A percentile compares a stretch with the other conserved stretches of the same genome.
Conservation (phyloP, 2,329 filamentous ascomycete species). For the Capronia epimyces region DNA sequence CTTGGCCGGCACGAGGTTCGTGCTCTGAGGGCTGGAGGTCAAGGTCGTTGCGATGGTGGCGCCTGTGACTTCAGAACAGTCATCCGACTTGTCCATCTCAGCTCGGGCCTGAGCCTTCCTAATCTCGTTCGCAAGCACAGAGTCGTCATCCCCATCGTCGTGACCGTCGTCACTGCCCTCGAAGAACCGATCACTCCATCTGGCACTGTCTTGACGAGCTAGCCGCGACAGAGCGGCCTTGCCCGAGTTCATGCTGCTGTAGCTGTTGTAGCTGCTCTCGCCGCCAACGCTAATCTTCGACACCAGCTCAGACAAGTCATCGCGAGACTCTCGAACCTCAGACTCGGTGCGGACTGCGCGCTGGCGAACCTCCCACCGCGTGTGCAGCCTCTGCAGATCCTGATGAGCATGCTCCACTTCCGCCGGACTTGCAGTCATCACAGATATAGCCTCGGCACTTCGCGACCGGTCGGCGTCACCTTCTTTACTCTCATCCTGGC, state of each 20-base stretch:
- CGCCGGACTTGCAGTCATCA: slow-evolving; percentile 2
- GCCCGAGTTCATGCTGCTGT: slow-evolving; percentile 24
- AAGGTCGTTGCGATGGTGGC: slow-evolving; percentile 16
- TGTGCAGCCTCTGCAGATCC: slow-evolving; percentile 15
- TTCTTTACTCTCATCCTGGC: slow-evolving; percentile 5
- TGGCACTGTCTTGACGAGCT: slow-evolving; percentile 48
- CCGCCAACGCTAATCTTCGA: slow-evolving; percentile 24
- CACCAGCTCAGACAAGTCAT: slow-evolving; percentile 33
- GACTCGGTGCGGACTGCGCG: slow-evolving; percentile 23
- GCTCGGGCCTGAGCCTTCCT: slow-evolving; percentile 22
- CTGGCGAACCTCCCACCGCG: slow-evolving; percentile 11
- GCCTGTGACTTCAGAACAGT: not conserved
- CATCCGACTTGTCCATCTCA: slow-evolving; percentile 7
- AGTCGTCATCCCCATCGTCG: slow-evolving; percentile 35
- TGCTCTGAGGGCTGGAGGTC: slow-evolving; percentile 16
- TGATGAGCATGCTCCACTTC: slow-evolving; percentile 2
- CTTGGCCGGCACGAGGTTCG: slow-evolving; percentile 9
- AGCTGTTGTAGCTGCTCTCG: slow-evolving; percentile 22
- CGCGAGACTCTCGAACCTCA: slow-evolving; percentile 29
- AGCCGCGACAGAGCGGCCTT: slow-evolving; percentile 24
- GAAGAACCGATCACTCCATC: slow-evolving; percentile 64
- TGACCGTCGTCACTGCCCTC: slow-evolving; percentile 50
- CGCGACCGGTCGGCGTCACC: slow-evolving; percentile 7
- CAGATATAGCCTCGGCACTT: slow-evolving; percentile 5
- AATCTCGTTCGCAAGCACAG: slow-evolving; percentile 16